Evolutionary conservation across 2,329 filamentous ascomycete species (phyloP), one percentile per base, ranked within the genome.

Genomic region (Talaromyces piceae): DNA sequence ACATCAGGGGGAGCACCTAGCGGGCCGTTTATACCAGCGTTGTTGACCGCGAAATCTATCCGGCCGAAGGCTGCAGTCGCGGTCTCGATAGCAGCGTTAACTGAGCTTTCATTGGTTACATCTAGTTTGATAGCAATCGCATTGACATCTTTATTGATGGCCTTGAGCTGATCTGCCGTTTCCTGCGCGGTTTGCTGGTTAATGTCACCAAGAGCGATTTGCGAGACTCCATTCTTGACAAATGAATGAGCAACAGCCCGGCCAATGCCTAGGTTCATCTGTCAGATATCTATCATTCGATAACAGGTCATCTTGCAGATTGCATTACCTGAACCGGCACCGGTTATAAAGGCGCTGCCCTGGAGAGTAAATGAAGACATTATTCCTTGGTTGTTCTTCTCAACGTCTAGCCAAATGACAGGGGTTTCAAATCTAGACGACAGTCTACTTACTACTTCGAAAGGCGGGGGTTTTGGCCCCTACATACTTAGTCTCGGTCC

Each of bases 1-100:
- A 43, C n/a, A 76, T 41, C 74, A 1, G 68, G 58, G 0, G 85
- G 79, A 53, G 87, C 78, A 57, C 89, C 86, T 7, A 89, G 78
- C 4, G 89, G 71, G 59, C 89, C 85, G 62, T 89, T 86, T 1
- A 84, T 84, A 7, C 39, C 39, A 18, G 39, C 39, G 11, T 43
- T 43, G 39, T 43, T 43, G 20, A 43, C 39, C 8, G 39, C 39
- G 11, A 23, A 43, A 25, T 43, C 20, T n/a, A 43, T 43, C 13
- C 39, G 3, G 6, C 39, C 39, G 25, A 43, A 43, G 4, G 39
- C 39, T 7, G 20, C 39, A 43, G 5, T 25, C 13, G 20, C 9
- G 20, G 11, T 13, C 11, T 43, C 39, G n/a, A 43, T 43, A 5
- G 23, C 9, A 22, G 20, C 39, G 23, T 43, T 22, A 43, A 43